Base-by-base conservation (phyloP, 75 land plant genomes). In the Isoetes taiwanensis region DNA sequence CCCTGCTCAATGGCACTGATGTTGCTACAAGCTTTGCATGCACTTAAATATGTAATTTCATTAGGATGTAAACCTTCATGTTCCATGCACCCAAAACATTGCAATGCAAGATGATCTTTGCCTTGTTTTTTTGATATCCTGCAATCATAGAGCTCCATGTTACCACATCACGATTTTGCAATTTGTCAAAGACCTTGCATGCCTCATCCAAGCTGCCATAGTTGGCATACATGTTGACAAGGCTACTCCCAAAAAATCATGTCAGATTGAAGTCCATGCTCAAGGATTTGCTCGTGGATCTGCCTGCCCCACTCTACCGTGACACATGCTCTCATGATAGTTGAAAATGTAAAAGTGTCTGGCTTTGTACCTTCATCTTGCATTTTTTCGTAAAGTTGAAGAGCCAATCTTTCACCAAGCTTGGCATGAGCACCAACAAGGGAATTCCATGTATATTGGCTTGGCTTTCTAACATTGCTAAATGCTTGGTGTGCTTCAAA, bases 211-310 rank as follows among this genome's bases (percentile, higher is more conserved):
- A 23, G 38, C 41, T 57, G 10, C n/a, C 3, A 23, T 38, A 57
- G 31, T 57, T 30, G 38, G 38, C 41, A 32, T 57, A 57, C 59
- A 57, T 57, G 16, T 34, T 32, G 16, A 57, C 59, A 2, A 57
- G 38, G 3, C 38, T 38, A 16, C 21, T 57, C 12, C 23, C n/a
- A 30, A 57, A 52, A 2, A 2, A 21, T 12, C 3, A 21, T 26
- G 30, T 52, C 55, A 5, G 12, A 14, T 28, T 52, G 16, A 6
- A 19, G 30, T 11, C 23, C 3, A 2, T 26, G 14, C 30, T 52
- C 55, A 2, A 52, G 3, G 21, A 52, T 52, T 28, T 52, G 55
- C 2, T 16, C 55, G 30, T 52, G 55, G 2, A 52, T 23, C 2
- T 28, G 31, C 55, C 27, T 52, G 2, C 55, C 55, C 2, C 30